phyloP scores from a whole-genome alignment of 2,329 filamentous ascomycete genomes.

The Fulvia fulva region DNA sequence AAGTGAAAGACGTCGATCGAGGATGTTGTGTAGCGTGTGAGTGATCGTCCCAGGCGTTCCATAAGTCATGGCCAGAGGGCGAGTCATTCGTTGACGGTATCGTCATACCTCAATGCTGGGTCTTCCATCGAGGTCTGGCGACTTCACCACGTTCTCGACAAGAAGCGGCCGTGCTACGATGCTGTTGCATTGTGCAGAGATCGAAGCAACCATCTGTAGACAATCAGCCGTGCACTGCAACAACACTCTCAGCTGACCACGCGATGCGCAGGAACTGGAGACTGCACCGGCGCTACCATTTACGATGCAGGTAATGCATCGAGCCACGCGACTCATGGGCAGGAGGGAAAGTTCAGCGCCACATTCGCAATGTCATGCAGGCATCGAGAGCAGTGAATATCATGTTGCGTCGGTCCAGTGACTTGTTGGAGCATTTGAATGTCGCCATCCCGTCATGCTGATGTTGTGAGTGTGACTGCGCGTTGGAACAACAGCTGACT shows the following conservation, averaged over 20 bases:
- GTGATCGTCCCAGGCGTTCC: neutral
- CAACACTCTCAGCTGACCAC: neutral
- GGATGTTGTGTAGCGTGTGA: neutral
- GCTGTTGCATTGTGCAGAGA: neutral
- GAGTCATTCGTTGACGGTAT: neutral
- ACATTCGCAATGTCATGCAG: neutral
- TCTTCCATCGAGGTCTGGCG: neutral
- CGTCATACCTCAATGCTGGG: neutral
- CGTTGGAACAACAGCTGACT: neutral
- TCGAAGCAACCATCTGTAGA: neutral
- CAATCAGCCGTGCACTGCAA: neutral
- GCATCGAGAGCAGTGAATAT: neutral
- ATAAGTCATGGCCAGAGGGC: neutral
- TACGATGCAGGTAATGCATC: neutral
- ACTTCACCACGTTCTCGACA: neutral
- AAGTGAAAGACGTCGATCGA: neutral
- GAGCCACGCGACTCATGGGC: neutral
- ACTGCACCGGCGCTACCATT: neutral
- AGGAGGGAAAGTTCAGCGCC: neutral
- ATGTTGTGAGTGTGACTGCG: neutral
- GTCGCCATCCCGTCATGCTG: neutral
- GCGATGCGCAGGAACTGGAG: neutral
- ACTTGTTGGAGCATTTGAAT: neutral
- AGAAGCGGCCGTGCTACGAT: no score
- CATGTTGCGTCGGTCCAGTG: neutral